Evolutionary conservation across 352 stramenopile genomes (phyloP), one percentile per base, ranked within the genome.

Genomic region (Globisporangium megalacanthum): DNA sequence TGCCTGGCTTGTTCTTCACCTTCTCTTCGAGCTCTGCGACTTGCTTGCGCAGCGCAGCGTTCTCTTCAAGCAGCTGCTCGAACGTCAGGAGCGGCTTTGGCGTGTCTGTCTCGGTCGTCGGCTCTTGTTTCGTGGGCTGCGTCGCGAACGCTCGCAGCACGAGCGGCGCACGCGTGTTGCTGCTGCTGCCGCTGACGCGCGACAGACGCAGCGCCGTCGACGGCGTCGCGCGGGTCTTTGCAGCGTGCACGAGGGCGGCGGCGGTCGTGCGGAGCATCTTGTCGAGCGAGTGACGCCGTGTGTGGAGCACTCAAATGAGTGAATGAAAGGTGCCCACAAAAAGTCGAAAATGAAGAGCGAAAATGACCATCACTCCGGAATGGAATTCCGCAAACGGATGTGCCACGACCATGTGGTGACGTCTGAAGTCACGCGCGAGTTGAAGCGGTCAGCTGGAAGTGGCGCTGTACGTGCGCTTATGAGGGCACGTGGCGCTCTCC

Each of bases 41-140:
- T 52, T 94, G 68, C 61, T 83, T 86, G 62, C 87, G 79, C 31
- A 95, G 70, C 49, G 66, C 75, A 14, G 72, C 73, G 52, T 94
- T 94, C 69, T 94, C 70, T 25, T 75, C 66, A 31, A 93, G 72
- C 20, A 95, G 77, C 44, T 89, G 72, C 51, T 91, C 67, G 33
- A 92, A 79, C 19, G 79, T 80, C 67, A 89, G 73, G 56, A 72
- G 64, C 6, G 52, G 52, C 36, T 45, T 41, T 0, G 56, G 20
- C 33, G 22, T 56, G 10, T 13, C 60, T 37, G 66, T 54, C 36
- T 73, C 49, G n/a, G n/a, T n/a, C 25, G 25, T 29, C 10, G 69
- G 46, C 17, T 78, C 57, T 37, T 81, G 62, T 36, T 64, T 73
- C 22, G 49, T 46, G 11, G 70, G 64, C 15, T 75, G 13, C 11